Conservation (phyloP, 2,329 filamentous ascomycete genomes). For the Tolypocladium tundrense region DNA sequence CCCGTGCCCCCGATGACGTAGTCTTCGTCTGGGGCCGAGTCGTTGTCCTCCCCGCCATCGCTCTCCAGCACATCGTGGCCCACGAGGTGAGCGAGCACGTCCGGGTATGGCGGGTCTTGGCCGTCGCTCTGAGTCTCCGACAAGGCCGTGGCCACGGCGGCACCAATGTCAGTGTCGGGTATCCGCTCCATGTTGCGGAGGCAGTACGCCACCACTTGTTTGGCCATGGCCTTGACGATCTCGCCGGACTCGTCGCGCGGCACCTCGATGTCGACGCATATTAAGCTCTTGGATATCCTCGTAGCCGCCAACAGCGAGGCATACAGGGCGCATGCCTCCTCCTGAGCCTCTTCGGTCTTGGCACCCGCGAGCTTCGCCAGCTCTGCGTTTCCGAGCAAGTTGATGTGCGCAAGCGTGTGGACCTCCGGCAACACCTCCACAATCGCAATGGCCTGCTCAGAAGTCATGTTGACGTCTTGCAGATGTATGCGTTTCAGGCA, state of each 20-base stretch:
- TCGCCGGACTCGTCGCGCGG: slow-evolving; percentile 75
- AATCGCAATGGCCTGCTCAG: slow-evolving; percentile 82
- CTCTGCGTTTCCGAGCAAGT: slow-evolving; percentile 70
- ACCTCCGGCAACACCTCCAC: slow-evolving; percentile 86
- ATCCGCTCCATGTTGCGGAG: slow-evolving; percentile 80
- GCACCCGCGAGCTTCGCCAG: slow-evolving; percentile 63
- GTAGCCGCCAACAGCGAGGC: slow-evolving; percentile 84
- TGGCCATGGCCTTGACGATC: slow-evolving; percentile 82
- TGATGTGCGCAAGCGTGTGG: slow-evolving; percentile 72
- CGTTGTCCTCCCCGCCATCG: slow-evolving; percentile 48
- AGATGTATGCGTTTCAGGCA: slow-evolving; percentile 78
- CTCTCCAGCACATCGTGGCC: slow-evolving; percentile 51
- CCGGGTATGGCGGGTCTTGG: slow-evolving; percentile 44
- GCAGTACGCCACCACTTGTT: slow-evolving; percentile 91
- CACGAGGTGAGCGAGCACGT: slow-evolving; percentile 79
- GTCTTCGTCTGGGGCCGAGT: slow-evolving; percentile 74
- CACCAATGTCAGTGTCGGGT: slow-evolving; percentile 52
- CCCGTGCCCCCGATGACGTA: slow-evolving; percentile 95
- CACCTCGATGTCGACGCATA: slow-evolving; percentile 87
- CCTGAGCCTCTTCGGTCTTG: slow-evolving; percentile 68
- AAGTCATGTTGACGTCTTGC: slow-evolving; percentile 69
- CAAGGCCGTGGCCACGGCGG: slow-evolving; percentile 32
- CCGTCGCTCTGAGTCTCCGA: slow-evolving; percentile 24
- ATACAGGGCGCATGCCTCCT: slow-evolving; percentile 89
- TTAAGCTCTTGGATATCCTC: slow-evolving; percentile 69